Evolutionary conservation across 805 yeast genomes (phyloP).

Genomic region (Yarrowia sp.): DNA sequence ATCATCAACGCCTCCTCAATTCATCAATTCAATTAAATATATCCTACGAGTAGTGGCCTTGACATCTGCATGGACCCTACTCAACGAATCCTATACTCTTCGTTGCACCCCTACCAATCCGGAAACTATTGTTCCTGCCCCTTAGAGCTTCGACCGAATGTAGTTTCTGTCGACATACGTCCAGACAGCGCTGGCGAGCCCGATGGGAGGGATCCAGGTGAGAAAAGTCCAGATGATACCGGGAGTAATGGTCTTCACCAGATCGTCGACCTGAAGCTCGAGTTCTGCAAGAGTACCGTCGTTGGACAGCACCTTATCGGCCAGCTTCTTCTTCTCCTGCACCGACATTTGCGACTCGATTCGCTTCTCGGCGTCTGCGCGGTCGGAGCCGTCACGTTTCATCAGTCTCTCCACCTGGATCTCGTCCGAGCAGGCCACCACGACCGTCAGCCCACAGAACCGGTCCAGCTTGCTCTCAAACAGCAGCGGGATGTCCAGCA

Average conservation of each 20-base stretch:
- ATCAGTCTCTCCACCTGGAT: constrained; percentile 69
- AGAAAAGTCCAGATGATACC: constrained; percentile 43
- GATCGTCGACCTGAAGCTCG: constrained; percentile 53
- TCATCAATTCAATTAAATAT: too few relatives aligned
- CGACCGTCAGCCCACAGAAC: constrained; percentile 73
- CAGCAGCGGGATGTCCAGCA: constrained; percentile 88
- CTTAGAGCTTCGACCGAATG: constrained; percentile 14
- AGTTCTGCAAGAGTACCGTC: constrained; percentile 56
- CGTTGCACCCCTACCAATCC: background rate
- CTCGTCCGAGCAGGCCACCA: constrained; percentile 67
- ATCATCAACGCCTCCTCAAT: too few relatives aligned
- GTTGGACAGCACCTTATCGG: constrained; percentile 76
- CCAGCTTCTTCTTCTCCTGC: constrained; percentile 60
- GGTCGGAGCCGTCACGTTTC: constrained; percentile 68
- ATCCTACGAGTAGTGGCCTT: too few relatives aligned
- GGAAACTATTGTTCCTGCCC: too few relatives aligned
- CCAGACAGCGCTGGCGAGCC: constrained; percentile 44
- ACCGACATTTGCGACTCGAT: constrained; percentile 79
- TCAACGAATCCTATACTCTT: background rate
- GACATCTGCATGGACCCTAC: too few relatives aligned
- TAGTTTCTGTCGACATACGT: constrained; percentile 20
- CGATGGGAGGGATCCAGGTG: constrained; percentile 52
- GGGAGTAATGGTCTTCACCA: constrained; percentile 55
- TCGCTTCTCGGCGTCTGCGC: constrained; percentile 72
- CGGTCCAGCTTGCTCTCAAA: constrained; percentile 78